These are phyloP conservation scores for Nannizziopsis barbatae DNA, from an alignment of 2,329 filamentous ascomycete genomes.

Conservation along the genomic window DNA sequence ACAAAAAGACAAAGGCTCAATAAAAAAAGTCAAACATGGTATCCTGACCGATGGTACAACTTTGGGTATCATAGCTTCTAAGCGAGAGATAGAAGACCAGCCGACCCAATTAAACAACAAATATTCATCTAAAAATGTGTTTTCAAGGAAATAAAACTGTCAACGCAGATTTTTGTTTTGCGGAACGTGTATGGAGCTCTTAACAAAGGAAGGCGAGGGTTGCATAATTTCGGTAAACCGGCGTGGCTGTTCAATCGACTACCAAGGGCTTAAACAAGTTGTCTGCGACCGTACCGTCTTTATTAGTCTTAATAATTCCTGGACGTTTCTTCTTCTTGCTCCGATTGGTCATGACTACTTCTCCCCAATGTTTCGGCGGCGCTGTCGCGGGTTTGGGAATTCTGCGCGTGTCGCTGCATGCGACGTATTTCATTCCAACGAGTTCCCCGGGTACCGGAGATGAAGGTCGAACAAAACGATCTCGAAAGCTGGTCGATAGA, in stretches of 20 bases:
- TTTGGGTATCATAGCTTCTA: too few relatives aligned
- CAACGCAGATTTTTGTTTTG: too few relatives aligned
- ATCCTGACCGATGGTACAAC: background rate
- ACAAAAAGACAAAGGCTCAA: background rate
- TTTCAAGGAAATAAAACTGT: too few relatives aligned
- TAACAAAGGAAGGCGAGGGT: background rate
- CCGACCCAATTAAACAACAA: too few relatives aligned
- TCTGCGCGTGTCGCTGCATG: conserved; percentile 9
- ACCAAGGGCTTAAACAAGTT: conserved; percentile 35
- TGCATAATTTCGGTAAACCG: background rate
- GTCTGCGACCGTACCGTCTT: conserved; percentile 15
- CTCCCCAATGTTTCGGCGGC: conserved; percentile 35
- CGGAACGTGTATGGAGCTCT: background rate
- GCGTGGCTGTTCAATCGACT: conserved; percentile 16
- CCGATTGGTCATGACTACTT: conserved; percentile 33
- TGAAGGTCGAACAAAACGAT: conserved; percentile 8
- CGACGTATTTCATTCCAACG: conserved; percentile 15
- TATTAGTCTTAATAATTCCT: background rate
- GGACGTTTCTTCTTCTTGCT: conserved; percentile 22
- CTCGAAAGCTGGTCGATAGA: conserved; percentile 10
- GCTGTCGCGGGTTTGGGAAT: conserved; percentile 17
- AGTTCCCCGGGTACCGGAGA: conserved; percentile 15
- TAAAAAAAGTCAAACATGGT: background rate
- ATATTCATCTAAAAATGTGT: too few relatives aligned
- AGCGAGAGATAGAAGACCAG: too few relatives aligned